Evolutionary conservation across 768 basidiomycete species (phyloP), one percentile per base, ranked within the genome.

Genomic region (Fomitopsis serialis): DNA sequence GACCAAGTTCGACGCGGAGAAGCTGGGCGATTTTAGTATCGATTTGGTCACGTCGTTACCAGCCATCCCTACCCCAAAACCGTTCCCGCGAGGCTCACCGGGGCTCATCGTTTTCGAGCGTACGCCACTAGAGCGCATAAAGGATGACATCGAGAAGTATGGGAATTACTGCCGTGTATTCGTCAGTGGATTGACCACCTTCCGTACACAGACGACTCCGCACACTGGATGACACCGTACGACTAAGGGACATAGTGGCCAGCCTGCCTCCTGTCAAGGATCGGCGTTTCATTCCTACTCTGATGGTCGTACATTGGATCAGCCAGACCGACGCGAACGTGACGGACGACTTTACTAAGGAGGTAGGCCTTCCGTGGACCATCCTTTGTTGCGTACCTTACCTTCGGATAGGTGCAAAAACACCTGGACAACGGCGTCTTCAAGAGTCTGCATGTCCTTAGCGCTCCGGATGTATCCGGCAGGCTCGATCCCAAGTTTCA

Each of bases 41-140:
- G 85, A 84, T 54, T 65, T 65, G 6, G 68, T 85, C 3, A 87
- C 87, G 63, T 76, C 81, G 15, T 82, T 89, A 45, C 82, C 85
- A 0, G 59, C 68, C 7, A 61, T 65, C 13, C 54, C 56, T 24
- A 58, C 57, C 11, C 46, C 63, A 13, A 49, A 51, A 10, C 54
- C 62, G 24, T 55, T 58, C 22, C 52, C 58, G 8, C 63, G 29
- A 6, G 72, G 73, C 19, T 80, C 73, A 35, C 88, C 89, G 19
- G 88, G 87, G 0, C 54, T 89, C 22, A 76, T 90, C 53, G 68
- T 89, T n/a, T 87, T 92, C 52, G 89, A 92, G 63, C 80, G 83
- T 45, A 85, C 85, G 1, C 84, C 89, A 0, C 52, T 86, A 42
- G 80, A 78, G 43, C 81, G 74, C n/a, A 67, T 82, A 1, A 58